Evolutionary conservation across 805 yeast species (phyloP).

Genomic region (Metschnikowia anglica): DNA sequence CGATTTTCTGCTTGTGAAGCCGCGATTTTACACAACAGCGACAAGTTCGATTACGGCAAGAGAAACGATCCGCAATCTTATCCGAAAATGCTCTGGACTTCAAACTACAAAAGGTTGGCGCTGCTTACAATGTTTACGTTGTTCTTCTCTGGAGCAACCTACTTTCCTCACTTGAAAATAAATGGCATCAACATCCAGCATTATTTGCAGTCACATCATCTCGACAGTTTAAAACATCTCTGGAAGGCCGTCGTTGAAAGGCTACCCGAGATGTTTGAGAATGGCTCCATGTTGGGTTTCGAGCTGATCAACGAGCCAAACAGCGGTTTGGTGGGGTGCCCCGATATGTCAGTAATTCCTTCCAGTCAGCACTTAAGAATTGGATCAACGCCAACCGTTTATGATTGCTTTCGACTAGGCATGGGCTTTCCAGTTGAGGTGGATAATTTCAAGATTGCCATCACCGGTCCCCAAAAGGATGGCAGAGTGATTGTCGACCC

Average conservation of each 20-base stretch:
- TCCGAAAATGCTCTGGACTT: slow-evolving; percentile 91
- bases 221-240: slow-evolving; percentile 46
- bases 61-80: slow-evolving; percentile 44
- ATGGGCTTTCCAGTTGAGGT: slow-evolving; percentile 71
- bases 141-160: slow-evolving; percentile 74
- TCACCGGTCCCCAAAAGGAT: slow-evolving; percentile 72
- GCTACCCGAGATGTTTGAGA: slow-evolving; percentile 34
- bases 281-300: slow-evolving; percentile 66
- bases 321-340: slow-evolving; percentile 66
- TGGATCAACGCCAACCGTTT: slow-evolving; percentile 81
- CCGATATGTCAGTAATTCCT: slow-evolving; percentile 55
- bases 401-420: slow-evolving; percentile 72
- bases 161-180: slow-evolving; percentile 73
- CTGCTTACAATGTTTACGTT: slow-evolving; percentile 79
- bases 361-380: slow-evolving; percentile 63
- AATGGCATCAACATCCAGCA: slow-evolving; percentile 77
- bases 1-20: slow-evolving; percentile 73
- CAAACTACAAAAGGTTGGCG: slow-evolving; percentile 78
- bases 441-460: slow-evolving; percentile 66
- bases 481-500: slow-evolving; percentile 64
- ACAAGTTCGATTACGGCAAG: slow-evolving; percentile 31
- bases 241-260: slow-evolving; percentile 32
- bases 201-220: slow-evolving; percentile 64
- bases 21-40: slow-evolving; percentile 68
- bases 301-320: slow-evolving; percentile 88